Conservation (phyloP, 305 asterid genomes). For the Coffea humblotiana region DNA sequence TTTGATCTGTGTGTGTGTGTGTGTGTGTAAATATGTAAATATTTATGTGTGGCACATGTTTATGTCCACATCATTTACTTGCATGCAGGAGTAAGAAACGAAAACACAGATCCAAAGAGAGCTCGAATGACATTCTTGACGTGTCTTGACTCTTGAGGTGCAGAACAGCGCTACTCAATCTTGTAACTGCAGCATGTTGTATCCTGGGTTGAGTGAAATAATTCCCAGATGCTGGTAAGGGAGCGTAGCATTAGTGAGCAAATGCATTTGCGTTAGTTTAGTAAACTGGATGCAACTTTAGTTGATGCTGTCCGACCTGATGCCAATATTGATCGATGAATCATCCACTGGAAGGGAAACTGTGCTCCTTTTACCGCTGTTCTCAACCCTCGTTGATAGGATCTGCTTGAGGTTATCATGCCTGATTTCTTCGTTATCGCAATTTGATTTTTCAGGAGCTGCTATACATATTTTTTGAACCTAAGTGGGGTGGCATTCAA, state of each 20-base stretch:
- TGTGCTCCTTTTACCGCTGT: not conserved
- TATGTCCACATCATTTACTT: not conserved
- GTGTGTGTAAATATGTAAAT: not conserved
- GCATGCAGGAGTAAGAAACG: conserved; percentile 85
- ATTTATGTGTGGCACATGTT: not conserved
- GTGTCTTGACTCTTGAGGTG: conserved; percentile 28
- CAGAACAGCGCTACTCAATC: not conserved
- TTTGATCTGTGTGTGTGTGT: not conserved
- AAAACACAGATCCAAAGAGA: conserved; percentile 82
- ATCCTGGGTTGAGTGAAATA: not conserved
- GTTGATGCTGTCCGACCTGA: too few relatives aligned
- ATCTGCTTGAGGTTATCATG: not conserved
- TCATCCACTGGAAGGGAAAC: not conserved
- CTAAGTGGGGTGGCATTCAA: not conserved
- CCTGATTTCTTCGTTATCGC: not conserved
- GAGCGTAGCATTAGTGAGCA: not conserved
- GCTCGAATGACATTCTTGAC: conserved; percentile 45
- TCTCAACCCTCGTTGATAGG: not conserved
- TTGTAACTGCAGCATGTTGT: not conserved
- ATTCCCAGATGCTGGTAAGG: not conserved
- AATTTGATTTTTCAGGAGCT: not conserved
- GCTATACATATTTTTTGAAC: not conserved
- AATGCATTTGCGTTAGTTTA: too few relatives aligned
- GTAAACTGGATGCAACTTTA: not conserved
- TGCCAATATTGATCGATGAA: not conserved